phyloP scores from a whole-genome alignment of 1,284 basidiomycete genomes.

The Kalmanozyma brasiliensis region DNA sequence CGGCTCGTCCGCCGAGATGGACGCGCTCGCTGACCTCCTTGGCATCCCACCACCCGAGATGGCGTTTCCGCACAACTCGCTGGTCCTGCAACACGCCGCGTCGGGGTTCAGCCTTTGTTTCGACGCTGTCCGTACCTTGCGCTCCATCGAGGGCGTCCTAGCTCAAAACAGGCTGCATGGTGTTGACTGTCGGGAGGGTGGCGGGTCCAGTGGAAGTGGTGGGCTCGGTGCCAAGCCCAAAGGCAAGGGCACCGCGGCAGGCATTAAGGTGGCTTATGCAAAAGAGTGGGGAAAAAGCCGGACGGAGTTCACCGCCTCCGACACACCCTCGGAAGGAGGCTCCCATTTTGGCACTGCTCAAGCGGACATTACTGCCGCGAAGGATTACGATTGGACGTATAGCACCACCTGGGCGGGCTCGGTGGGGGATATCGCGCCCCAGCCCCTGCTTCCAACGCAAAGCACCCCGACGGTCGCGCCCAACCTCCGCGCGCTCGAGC shows the following conservation, averaged over 20 bases:
- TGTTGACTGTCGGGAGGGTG: constrained; percentile 36
- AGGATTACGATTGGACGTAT: constrained; percentile 94
- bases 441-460: constrained; percentile 11
- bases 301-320: constrained; percentile 69
- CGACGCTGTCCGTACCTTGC: constrained; percentile 77
- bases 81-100: constrained; percentile 73
- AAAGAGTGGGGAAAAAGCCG: constrained; percentile 91
- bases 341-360: constrained; percentile 44
- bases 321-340: neutral
- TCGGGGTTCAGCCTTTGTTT: constrained; percentile 79
- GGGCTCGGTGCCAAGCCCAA: constrained; percentile 42
- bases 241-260: constrained; percentile 63
- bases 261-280: constrained; percentile 92
- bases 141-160: constrained; percentile 75
- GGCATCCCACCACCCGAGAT: constrained; percentile 92
- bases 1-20: constrained; percentile 69
- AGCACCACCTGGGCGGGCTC: constrained; percentile 87
- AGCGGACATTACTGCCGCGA: constrained; percentile 51
- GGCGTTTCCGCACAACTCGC: constrained; percentile 89
- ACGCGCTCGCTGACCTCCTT: constrained; percentile 76
- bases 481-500: neutral
- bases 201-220: constrained; percentile 1
- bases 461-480: neutral
- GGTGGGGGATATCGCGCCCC: constrained; percentile 19
- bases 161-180: constrained; percentile 76